These are phyloP conservation scores for Paspalum vaginatum DNA, from an alignment of 176 grass and related monocot species.

Conservation along the genomic window DNA sequence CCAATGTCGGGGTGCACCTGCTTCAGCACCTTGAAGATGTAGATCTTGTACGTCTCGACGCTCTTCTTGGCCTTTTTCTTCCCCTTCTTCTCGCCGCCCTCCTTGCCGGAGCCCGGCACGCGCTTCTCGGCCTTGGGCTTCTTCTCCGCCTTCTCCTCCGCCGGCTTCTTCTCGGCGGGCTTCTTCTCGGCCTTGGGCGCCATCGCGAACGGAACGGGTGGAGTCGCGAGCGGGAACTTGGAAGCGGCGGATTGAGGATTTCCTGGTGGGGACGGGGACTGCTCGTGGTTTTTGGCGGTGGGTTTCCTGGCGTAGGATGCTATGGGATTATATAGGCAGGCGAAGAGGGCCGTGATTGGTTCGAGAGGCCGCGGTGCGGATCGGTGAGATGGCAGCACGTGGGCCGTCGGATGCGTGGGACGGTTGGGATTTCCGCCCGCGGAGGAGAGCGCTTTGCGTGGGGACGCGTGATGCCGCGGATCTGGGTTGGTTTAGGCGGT, in stretches of 20 bases:
- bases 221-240: background rate
- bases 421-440: slow-evolving; percentile 3
- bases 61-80: slow-evolving; percentile 50
- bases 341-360: slow-evolving; percentile 14
- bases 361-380: slow-evolving; percentile 3
- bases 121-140: slow-evolving; percentile 47
- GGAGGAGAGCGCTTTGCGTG: background rate
- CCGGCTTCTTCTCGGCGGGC: slow-evolving; percentile 49
- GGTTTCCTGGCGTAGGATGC: background rate
- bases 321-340: slow-evolving; percentile 19
- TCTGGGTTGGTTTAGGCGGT: slow-evolving; percentile 1
- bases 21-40: slow-evolving; percentile 44
- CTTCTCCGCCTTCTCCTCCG: slow-evolving; percentile 39
- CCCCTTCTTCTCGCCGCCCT: slow-evolving; percentile 43
- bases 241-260: background rate
- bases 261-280: background rate
- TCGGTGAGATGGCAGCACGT: slow-evolving; percentile 2
- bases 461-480: slow-evolving; percentile 11
- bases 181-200: slow-evolving; percentile 65
- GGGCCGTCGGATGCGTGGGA: background rate
- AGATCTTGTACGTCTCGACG: slow-evolving; percentile 43
- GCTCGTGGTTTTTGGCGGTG: background rate
- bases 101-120: slow-evolving; percentile 30
- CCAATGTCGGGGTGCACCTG: slow-evolving; percentile 42
- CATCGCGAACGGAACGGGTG: background rate